A percentile compares a stretch with the other conserved stretches of the same genome.
These are phyloP conservation scores for Colletotrichum spinosum DNA, from an alignment of 2,329 filamentous ascomycete genomes.

Conservation along the genomic window DNA sequence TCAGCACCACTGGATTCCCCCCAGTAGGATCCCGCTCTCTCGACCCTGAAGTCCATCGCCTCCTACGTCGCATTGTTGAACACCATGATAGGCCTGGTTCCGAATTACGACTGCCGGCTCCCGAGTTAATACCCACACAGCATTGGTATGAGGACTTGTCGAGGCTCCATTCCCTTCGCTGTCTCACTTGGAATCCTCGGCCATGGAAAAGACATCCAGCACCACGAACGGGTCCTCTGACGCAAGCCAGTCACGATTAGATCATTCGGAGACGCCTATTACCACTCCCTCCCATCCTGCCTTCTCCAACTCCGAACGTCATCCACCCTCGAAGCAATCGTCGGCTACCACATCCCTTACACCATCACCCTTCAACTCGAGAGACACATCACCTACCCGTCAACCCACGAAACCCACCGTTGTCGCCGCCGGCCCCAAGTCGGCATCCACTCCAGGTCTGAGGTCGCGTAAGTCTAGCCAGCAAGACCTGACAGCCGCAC, in stretches of 20 bases:
- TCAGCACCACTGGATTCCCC: background rate
- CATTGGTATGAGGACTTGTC: constrained; percentile 38
- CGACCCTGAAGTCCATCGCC: constrained; percentile 20
- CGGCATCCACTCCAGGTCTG: constrained; percentile 50
- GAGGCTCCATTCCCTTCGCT: constrained; percentile 37
- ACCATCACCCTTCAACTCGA: constrained; percentile 52
- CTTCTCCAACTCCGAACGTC: constrained; percentile 42
- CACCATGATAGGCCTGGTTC: constrained; percentile 37
- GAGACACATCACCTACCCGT: constrained; percentile 62
- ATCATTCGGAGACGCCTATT: constrained; percentile 37
- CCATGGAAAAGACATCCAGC: constrained; percentile 51
- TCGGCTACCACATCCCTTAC: constrained; percentile 51
- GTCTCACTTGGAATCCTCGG: constrained; percentile 43
- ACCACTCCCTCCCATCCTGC: constrained; percentile 44
- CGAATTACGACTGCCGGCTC: constrained; percentile 34
- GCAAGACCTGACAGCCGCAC: constrained; percentile 73
- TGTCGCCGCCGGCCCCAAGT: constrained; percentile 45
- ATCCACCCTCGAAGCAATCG: constrained; percentile 49
- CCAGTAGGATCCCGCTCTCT: constrained; percentile 20
- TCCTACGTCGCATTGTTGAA: constrained; percentile 37
- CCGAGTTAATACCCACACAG: constrained; percentile 37
- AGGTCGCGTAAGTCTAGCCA: constrained; percentile 74
- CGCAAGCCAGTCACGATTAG: constrained; percentile 38
- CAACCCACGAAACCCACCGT: constrained; percentile 50
- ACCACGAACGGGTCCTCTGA: constrained; percentile 44